These are phyloP conservation scores for Leishmania tarentolae DNA, from an alignment of 208 protist genomes.

Conservation along the genomic window DNA sequence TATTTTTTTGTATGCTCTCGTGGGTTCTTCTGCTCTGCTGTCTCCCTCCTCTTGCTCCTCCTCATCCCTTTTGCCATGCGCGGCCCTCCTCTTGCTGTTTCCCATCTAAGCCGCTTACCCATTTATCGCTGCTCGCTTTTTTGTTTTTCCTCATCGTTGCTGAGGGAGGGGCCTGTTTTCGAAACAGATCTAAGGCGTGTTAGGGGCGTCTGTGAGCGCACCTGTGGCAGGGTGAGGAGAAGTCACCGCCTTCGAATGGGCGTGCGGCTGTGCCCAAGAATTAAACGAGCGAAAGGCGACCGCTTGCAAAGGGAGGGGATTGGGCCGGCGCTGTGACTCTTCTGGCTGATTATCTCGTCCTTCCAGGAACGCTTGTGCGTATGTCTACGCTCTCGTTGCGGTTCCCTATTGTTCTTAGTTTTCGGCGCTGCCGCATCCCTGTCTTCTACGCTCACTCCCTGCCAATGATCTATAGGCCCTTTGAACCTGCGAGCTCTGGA, in stretches of 20 bases:
- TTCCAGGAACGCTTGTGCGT: background rate
- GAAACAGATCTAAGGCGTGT: too few species aligned
- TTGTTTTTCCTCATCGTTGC: too few species aligned
- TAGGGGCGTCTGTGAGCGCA: too few species aligned
- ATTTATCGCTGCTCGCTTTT: too few species aligned
- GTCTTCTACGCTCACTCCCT: background rate
- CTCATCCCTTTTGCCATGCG: background rate
- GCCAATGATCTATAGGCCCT: background rate
- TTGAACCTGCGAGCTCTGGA: background rate
- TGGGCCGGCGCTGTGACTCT: background rate
- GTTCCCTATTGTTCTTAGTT: background rate
- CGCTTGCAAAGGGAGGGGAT: too few species aligned
- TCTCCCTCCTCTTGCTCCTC: too few species aligned
- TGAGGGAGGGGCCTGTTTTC: too few species aligned
- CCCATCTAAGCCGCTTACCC: too few species aligned
- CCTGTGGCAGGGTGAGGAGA: too few species aligned
- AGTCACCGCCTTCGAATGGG: background rate
- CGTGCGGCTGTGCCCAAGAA: background rate
- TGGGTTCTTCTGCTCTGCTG: background rate
- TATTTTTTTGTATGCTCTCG: background rate
- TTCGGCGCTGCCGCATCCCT: background rate
- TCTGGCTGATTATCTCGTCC: background rate
- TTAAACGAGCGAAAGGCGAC: background rate
- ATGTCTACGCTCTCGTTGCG: background rate
- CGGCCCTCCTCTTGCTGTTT: background rate